Conservation (phyloP, 371 early-diverging fungal genomes). For the Mucor piriformis region DNA sequence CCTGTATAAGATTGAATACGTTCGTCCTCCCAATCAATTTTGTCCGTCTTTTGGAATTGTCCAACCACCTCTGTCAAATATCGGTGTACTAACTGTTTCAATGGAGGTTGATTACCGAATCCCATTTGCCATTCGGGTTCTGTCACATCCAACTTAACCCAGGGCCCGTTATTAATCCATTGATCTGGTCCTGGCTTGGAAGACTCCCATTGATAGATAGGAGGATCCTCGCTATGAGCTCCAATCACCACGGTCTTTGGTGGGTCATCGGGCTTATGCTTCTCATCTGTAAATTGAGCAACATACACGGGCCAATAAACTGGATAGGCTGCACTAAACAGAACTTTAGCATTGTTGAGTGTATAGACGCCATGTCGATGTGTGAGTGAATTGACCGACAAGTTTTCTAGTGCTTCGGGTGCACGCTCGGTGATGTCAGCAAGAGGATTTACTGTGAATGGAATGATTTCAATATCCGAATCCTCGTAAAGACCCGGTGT, state of each 20-base stretch:
- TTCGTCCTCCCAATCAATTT: constrained; percentile 33
- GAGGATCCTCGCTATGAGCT: constrained; percentile 29
- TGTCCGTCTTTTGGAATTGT: neutral
- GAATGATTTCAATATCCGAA: constrained; percentile 25
- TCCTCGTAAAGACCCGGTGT: constrained; percentile 12
- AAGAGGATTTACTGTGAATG: constrained; percentile 29
- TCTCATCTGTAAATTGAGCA: constrained; percentile 24
- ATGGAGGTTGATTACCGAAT: constrained; percentile 7
- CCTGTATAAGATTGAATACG: constrained; percentile 29
- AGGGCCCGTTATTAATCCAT: constrained; percentile 39
- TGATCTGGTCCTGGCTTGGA: constrained; percentile 15
- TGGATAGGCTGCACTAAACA: constrained; percentile 33
- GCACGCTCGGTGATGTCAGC: constrained; percentile 20
- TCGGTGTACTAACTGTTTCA: constrained; percentile 16
- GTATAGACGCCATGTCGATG: constrained; percentile 7
- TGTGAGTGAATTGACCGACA: constrained; percentile 3
- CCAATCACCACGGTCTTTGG: constrained; percentile 31
- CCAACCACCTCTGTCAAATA: constrained; percentile 24
- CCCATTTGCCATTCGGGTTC: constrained; percentile 30
- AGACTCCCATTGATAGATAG: constrained; percentile 31
- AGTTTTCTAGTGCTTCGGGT: constrained; percentile 5
- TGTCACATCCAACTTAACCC: constrained; percentile 34
- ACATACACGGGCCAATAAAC: constrained; percentile 41
- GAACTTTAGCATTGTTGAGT: constrained; percentile 19
- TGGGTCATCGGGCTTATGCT: constrained; percentile 1